Conservation (phyloP, 2,329 filamentous ascomycete genomes). For the Mariannaea sp. region DNA sequence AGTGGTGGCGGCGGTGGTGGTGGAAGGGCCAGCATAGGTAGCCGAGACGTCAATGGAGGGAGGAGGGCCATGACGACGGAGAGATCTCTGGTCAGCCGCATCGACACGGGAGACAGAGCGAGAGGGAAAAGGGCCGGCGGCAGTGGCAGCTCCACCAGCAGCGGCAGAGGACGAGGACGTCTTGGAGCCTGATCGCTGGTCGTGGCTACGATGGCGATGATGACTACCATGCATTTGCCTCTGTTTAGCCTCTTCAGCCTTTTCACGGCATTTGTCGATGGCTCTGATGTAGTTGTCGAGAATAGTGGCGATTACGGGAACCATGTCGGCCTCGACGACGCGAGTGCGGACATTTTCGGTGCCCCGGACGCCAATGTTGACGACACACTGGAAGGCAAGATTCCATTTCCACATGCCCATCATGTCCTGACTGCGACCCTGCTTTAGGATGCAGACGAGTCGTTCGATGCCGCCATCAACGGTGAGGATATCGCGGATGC, state of each 20-base stretch:
- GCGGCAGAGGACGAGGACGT: constrained; percentile 44
- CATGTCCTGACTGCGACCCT: constrained; percentile 94
- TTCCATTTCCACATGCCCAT: constrained; percentile 99
- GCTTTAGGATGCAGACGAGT: constrained; percentile 95
- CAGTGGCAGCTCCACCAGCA: too few species aligned
- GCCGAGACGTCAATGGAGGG: constrained; percentile 65
- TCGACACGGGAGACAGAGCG: constrained; percentile 57
- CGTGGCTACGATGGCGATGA: constrained; percentile 55
- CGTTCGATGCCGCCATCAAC: constrained; percentile 98
- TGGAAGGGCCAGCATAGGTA: constrained; percentile 47
- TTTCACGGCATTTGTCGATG: constrained; percentile 87
- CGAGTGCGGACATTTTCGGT: constrained; percentile 92
- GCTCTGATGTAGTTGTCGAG: constrained; percentile 98
- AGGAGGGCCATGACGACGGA: constrained; percentile 79
- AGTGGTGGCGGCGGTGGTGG: constrained; percentile 38
- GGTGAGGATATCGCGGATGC: constrained; percentile 95
- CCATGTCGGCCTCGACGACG: constrained; percentile 98
- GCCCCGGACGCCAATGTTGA: constrained; percentile 96
- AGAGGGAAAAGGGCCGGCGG: constrained; percentile 52
- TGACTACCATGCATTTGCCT: constrained; percentile 64
- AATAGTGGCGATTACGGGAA: constrained; percentile 97
- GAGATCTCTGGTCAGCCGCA: constrained; percentile 62
- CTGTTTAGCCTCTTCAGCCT: constrained; percentile 80
- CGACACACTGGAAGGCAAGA: constrained; percentile 96
- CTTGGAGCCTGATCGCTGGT: constrained; percentile 55